Base-by-base conservation (phyloP, 2,329 filamentous ascomycete genomes). In the Cercospora zeina region DNA sequence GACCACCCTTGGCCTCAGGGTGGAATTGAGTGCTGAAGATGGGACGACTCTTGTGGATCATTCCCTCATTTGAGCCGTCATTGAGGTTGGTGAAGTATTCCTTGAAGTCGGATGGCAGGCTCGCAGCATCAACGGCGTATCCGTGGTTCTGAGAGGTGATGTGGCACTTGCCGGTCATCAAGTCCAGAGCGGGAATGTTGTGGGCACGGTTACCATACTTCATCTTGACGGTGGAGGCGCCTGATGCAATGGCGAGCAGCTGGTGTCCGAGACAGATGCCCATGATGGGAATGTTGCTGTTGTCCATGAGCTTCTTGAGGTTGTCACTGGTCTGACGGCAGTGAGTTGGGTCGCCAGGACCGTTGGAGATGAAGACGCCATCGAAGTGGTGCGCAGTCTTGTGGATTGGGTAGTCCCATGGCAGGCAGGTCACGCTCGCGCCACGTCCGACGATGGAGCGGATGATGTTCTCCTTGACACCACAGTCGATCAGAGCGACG, bases 11-110 rank as follows among this genome's bases (percentile, higher is more conserved):
- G 70, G 95, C 95, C 80, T 99, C 95, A 14, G 95, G 95, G 76
- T 99, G 95, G 87, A 99, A 99, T 79, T 99, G 95, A 24, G 93
- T 96, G 67, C 90, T 93, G 85, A 99, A 97, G 76, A 99, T 99
- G 66, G 95, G 95, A 36, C 93, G 90, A 62, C 90, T 89, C 80
- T 89, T 92, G 85, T 99, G 95, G 76, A 97, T 92, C 87, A 99
- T 91, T 63, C 90, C 93, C 82, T 99, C 95, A 78, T 99, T 99
- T 78, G 89, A 93, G 65, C 92, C 91, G 75, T 99, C 95, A 79
- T 97, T 99, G 69, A 97, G 83, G 83, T 99, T 97, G 78, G 96
- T 89, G 76, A 97, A 99, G 84, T 96, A 97, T 78, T 96, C 93
- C 83, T 93, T 95, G 87, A 92, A 99, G 37, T 97, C 92, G 59